These are phyloP conservation scores for Nitzschia palea DNA, from an alignment of 108 stramenopile genomes.

Conservation along the genomic window DNA sequence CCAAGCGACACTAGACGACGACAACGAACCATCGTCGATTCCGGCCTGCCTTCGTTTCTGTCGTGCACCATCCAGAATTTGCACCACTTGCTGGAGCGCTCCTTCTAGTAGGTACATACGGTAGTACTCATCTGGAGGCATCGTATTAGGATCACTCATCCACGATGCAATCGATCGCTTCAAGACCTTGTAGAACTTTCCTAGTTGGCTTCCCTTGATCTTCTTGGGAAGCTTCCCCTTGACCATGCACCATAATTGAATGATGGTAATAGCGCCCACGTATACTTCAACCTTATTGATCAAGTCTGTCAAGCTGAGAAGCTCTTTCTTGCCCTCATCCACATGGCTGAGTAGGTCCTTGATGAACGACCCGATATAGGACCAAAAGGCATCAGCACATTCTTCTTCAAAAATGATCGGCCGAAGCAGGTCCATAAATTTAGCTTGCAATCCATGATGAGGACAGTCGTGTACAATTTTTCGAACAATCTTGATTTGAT, in stretches of 20 bases:
- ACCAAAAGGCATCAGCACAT: conserved; percentile 19
- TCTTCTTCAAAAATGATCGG: conserved; percentile 16
- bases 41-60: background rate
- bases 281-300: conserved; percentile 33
- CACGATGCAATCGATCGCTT: background rate
- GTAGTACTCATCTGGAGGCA: conserved; percentile 24
- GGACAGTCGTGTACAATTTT: conserved; percentile 35
- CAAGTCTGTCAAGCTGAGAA: conserved; percentile 1
- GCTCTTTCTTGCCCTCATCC: conserved; percentile 2
- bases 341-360: conserved; percentile 17
- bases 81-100: conserved; percentile 1
- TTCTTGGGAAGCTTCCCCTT: conserved; percentile 9
- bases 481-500: conserved; percentile 32
- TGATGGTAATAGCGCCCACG: conserved; percentile 35
- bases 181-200: conserved; percentile 4
- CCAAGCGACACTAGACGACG: background rate
- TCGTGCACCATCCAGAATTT: background rate
- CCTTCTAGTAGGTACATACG: conserved; percentile 24
- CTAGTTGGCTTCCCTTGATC: background rate
- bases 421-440: conserved; percentile 40
- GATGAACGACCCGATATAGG: conserved; percentile 22
- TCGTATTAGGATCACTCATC: background rate
- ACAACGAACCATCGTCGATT: background rate
- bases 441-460: conserved; percentile 33
- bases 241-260: conserved; percentile 26